Evolutionary conservation across 176 grass and related monocot genomes (phyloP), one percentile per base, ranked within the genome.

Genomic region (bread wheat (Triticum aestivum)): DNA sequence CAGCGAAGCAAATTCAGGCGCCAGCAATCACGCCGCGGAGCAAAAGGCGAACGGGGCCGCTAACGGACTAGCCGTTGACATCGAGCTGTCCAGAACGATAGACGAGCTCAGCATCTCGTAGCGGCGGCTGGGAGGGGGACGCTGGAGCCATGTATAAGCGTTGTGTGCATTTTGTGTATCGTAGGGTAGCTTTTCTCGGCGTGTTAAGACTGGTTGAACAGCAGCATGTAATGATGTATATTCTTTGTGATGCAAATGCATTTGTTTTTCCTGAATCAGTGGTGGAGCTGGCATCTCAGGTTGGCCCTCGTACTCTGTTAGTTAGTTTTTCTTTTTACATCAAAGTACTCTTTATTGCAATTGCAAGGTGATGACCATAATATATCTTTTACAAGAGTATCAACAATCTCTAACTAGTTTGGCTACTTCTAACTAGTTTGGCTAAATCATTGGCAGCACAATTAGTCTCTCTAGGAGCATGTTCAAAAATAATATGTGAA

Each of bases 91-190:
- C 67, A 68, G 75, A 29, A 64, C 85, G 5, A 85, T 90, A 85
- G 95, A 95, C 29, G 87, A 92, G n/a, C 91, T 95, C 65, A 89
- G 87, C 77, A 92, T 95, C 44, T 93, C 87, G 80, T 98, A 98
- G 78, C 69, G 38, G 38, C 38, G 29, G 39, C 39, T 41, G 39
- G 9, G 79, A 27, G 32, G 61, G 79, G 27, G 77, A 27, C 20
- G 78, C 69, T 51, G 69, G 39, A 37, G 44, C n/a, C 29, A 78
- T 67, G 69, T 87, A 58, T 71, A 80, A 91, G 71, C 54, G 54
- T 58, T 32, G 10, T 91, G 86, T 88, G 77, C 81, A 91, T 88
- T 91, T 65, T 88, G 86, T 85, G 82, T 88, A 75, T 68, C 79
- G 38, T 91, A 85, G 78, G 37, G 78, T 78, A 85, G 89, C 61